These are phyloP conservation scores for Lentinula raphanica DNA, from an alignment of 768 basidiomycete genomes.

Conservation along the genomic window DNA sequence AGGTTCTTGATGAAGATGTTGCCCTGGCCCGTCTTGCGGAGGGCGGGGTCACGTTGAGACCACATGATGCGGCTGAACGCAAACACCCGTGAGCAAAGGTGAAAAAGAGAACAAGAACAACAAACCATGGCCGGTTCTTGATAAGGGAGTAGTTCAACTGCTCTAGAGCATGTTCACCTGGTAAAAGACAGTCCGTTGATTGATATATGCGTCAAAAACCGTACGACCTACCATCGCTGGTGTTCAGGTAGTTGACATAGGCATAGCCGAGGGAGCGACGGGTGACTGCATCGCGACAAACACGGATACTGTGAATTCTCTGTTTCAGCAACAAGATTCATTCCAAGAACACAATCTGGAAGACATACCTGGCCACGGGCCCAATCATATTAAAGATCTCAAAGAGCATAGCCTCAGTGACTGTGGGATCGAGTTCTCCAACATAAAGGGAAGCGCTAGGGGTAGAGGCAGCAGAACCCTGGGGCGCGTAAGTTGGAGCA, in stretches of 20 bases:
- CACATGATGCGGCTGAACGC: constrained; percentile 93
- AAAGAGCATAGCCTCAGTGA: constrained; percentile 99
- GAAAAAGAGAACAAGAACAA: constrained; percentile 6
- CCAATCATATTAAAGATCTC: constrained; percentile 99
- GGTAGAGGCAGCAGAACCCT: constrained; percentile 52
- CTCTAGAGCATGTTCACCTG: constrained; percentile 96
- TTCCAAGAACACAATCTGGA: neutral
- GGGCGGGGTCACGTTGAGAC: constrained; percentile 99
- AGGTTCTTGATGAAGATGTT: constrained; percentile 99
- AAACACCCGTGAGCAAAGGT: constrained; percentile 8
- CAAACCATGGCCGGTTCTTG: constrained; percentile 92
- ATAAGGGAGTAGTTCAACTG: constrained; percentile 99
- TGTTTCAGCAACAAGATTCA: constrained; percentile 8
- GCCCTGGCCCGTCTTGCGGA: constrained; percentile 98
- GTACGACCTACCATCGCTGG: constrained; percentile 70
- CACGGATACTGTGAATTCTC: constrained; percentile 76
- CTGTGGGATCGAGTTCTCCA: constrained; percentile 95
- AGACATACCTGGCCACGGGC: constrained; percentile 86
- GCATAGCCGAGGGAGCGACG: constrained; percentile 99
- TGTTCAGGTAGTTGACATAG: constrained; percentile 98
- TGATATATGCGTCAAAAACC: neutral
- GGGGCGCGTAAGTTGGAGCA: constrained; percentile 54
- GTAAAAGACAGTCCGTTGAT: constrained; percentile 7
- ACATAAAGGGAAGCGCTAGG: constrained; percentile 96
- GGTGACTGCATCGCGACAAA: constrained; percentile 99